Conservation (phyloP, 176 grass and related monocot genomes). For the Musa beccarii region DNA sequence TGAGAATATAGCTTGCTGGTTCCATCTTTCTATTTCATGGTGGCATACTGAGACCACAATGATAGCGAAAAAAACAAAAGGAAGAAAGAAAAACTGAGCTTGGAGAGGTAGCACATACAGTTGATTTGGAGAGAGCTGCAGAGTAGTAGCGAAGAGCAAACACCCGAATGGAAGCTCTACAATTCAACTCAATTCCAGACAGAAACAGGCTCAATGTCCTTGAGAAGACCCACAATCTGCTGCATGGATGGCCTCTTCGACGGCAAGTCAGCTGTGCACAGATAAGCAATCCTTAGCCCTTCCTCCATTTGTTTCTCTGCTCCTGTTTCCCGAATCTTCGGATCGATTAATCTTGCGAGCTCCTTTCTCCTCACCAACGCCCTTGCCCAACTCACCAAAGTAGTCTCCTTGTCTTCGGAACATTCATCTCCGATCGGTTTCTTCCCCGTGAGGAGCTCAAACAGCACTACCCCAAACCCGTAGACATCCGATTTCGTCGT, state of each 20-base stretch:
- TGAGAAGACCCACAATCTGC: slow-evolving; percentile 89
- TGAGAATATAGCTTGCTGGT: neutral
- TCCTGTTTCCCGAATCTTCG: slow-evolving; percentile 62
- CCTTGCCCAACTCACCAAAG: slow-evolving; percentile 67
- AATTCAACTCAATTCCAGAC: slow-evolving; percentile 27
- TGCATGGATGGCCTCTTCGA: slow-evolving; percentile 98
- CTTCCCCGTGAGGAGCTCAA: slow-evolving; percentile 88
- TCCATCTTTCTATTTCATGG: neutral
- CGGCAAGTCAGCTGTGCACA: slow-evolving; percentile 79
- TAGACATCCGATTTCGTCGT: slow-evolving; percentile 70
- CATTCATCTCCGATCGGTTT: slow-evolving; percentile 70
- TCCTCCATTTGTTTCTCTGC: slow-evolving; percentile 73
- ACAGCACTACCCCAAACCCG: slow-evolving; percentile 81
- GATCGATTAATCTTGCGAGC: slow-evolving; percentile 54
- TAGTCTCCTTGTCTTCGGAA: slow-evolving; percentile 46
- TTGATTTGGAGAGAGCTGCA: neutral
- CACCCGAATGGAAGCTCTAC: neutral
- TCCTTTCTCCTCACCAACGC: slow-evolving; percentile 68
- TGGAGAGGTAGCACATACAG: neutral
- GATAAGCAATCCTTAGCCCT: slow-evolving; percentile 69
- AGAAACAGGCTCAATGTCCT: slow-evolving; percentile 78
- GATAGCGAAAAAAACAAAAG: neutral
- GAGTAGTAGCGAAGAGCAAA: neutral
- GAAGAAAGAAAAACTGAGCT: neutral
- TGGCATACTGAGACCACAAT: neutral